These are phyloP conservation scores for Mycena crocata DNA, from an alignment of 768 basidiomycete species.

Conservation along the genomic window DNA sequence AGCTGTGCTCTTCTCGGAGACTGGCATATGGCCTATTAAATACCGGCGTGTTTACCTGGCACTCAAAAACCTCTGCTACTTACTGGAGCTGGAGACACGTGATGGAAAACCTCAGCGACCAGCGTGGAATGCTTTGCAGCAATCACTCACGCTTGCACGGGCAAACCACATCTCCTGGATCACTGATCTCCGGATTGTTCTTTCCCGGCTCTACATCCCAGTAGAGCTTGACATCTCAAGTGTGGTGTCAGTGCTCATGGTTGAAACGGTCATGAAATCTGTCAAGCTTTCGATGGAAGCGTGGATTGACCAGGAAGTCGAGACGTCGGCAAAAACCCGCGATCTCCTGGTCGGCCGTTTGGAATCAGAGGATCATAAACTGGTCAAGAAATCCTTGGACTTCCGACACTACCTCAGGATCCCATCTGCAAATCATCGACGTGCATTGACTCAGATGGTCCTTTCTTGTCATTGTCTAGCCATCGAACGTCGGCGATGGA, in stretches of 20 bases:
- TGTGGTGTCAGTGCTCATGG: background rate
- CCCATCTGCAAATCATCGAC: background rate
- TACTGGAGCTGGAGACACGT: background rate
- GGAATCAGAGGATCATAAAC: background rate
- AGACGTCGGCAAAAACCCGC: background rate
- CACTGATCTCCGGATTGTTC: background rate
- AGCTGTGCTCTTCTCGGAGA: background rate
- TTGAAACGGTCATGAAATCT: background rate
- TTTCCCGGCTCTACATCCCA: background rate
- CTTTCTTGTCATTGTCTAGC: background rate
- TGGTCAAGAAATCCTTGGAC: conserved; percentile 7
- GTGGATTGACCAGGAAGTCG: background rate
- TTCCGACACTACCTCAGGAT: conserved; percentile 6
- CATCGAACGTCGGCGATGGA: conserved; percentile 1
- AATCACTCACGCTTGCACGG: background rate
- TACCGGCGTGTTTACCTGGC: background rate
- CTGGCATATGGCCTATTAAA: background rate
- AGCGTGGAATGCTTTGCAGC: background rate
- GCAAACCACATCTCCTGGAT: background rate
- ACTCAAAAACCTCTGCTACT: background rate
- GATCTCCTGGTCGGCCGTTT: background rate
- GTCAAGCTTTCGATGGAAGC: background rate
- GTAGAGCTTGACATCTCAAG: background rate
- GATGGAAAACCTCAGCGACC: background rate
- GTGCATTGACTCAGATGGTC: conserved; percentile 2